Percentiles rank a stretch among this genome's conserved stretches.
These are phyloP conservation scores for Nitzschia palea DNA, from an alignment of 108 stramenopile species.

Conservation along the genomic window DNA sequence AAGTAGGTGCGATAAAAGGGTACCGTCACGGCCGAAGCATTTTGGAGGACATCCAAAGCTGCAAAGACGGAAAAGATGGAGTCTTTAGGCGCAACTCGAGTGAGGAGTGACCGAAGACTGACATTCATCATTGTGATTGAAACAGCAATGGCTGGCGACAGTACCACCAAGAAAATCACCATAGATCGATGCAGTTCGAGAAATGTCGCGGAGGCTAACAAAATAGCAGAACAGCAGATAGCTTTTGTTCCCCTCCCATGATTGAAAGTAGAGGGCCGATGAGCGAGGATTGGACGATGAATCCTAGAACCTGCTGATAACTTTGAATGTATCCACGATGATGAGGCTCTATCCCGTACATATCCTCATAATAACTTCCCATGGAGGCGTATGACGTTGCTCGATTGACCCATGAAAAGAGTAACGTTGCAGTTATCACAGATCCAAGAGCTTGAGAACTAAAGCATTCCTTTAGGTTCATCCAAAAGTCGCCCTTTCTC, in stretches of 20 bases:
- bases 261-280: conserved; percentile 42
- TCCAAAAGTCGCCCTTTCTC: conserved; percentile 24
- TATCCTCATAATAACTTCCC: conserved; percentile 79
- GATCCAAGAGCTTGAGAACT: conserved; percentile 47
- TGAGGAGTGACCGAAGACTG: conserved; percentile 58
- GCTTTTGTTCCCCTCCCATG: conserved; percentile 56
- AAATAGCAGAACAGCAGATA: conserved; percentile 35
- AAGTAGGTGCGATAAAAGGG: conserved; percentile 78
- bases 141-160: conserved; percentile 56
- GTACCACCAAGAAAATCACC: conserved; percentile 26
- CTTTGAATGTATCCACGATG: conserved; percentile 69
- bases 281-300: conserved; percentile 59
- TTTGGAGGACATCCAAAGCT: conserved; percentile 73
- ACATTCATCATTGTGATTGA: conserved; percentile 52
- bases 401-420: conserved; percentile 56
- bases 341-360: conserved; percentile 72
- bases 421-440: conserved; percentile 48
- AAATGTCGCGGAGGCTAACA: conserved; percentile 54
- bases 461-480: conserved; percentile 60
- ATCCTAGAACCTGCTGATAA: conserved; percentile 55
- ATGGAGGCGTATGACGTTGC: conserved; percentile 69
- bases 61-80: conserved; percentile 77
- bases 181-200: conserved; percentile 41
- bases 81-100: conserved; percentile 61
- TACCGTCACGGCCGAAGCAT: conserved; percentile 69